Evolutionary conservation across 1,284 basidiomycete species (phyloP), one percentile per base, ranked within the genome.

Genomic region (Leccinum angustisporum): DNA sequence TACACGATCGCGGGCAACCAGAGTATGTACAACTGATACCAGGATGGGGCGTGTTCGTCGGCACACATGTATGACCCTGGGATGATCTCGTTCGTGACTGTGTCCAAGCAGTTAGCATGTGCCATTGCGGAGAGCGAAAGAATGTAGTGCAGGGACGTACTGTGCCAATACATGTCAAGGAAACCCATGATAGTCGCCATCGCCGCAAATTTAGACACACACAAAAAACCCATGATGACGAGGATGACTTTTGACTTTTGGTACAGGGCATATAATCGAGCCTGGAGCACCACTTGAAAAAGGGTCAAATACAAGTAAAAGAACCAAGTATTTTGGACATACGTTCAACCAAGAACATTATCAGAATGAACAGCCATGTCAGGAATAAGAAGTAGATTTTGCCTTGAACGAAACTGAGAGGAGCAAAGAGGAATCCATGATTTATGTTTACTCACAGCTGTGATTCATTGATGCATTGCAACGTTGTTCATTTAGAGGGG

Each of bases 1-100:
- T 52, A 64, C 13, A 60, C 2, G 51, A 69, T 31, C 18, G 62
- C 31, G 2, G 68, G 68, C 16, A 71, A 27, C 70, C 70, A 66
- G 13, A 68, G 14, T 11, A 57, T 16, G 16, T 67, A 70, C 3
- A 52, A 5, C n/a, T 33, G 48, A 18, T 36, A 70, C 57, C 61
- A 68, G 1, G 61, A 21, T 3, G 66, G 61, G 0, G 18, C 40
- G 3, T 4, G 30, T 18, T 21, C 46, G 48, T 67, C 13, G 1
- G 70, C 38, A n/a, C 68, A 72, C 25, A 69, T 65, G 34, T 61
- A 55, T 4, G 63, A 16, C 3, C 65, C 60, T 11, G 18, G 4
- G 18, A n/a, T 2, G 2, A 65, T 31, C 43, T 70, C 36, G 27
- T 70, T 61, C 6, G 53, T 38, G 31, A 61, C 68, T 69, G 8